These are phyloP conservation scores for Claviceps sp. DNA, from an alignment of 2,329 filamentous ascomycete species.

Conservation along the genomic window DNA sequence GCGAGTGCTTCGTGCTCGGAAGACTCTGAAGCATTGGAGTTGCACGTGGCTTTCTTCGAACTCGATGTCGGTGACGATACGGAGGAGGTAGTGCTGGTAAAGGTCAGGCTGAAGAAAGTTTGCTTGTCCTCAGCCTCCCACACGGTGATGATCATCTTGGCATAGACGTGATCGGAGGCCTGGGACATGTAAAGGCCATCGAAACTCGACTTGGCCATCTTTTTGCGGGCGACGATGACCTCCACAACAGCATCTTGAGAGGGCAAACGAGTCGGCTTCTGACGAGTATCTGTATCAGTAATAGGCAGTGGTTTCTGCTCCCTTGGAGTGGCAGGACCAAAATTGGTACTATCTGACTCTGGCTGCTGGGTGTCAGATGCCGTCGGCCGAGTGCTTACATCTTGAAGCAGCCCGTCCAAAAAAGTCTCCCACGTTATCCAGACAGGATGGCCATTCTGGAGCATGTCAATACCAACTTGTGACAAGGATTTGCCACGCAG, in stretches of 20 bases:
- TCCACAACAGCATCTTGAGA: constrained; percentile 52
- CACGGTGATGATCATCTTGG: constrained; percentile 65
- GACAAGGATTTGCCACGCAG: constrained; percentile 53
- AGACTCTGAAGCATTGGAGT: constrained; percentile 28
- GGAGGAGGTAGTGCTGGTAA: constrained; percentile 45
- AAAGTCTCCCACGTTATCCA: constrained; percentile 48
- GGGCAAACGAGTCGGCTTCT: constrained; percentile 13
- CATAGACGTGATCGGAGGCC: constrained; percentile 34
- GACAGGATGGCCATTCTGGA: constrained; percentile 50
- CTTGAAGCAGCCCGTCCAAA: constrained; percentile 37
- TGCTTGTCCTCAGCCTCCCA: constrained; percentile 56
- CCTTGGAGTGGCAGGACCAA: constrained; percentile 26
- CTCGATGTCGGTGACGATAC: constrained; percentile 16
- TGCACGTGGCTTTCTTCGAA: constrained; percentile 25
- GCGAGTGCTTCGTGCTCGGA: constrained; percentile 31
- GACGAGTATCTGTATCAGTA: constrained; percentile 20
- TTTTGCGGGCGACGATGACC: constrained; percentile 46
- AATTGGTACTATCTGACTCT: constrained; percentile 11
- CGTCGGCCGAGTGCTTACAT: constrained; percentile 22
- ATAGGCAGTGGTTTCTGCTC: constrained; percentile 7
- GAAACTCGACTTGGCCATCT: constrained; percentile 25
- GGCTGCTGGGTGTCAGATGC: constrained; percentile 11
- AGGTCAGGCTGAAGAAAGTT: constrained; percentile 61
- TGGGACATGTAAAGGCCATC: constrained; percentile 21
- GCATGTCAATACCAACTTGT: constrained; percentile 59